Base-by-base conservation (phyloP, 2,329 filamentous ascomycete genomes). In the Coleophoma crateriformis region DNA sequence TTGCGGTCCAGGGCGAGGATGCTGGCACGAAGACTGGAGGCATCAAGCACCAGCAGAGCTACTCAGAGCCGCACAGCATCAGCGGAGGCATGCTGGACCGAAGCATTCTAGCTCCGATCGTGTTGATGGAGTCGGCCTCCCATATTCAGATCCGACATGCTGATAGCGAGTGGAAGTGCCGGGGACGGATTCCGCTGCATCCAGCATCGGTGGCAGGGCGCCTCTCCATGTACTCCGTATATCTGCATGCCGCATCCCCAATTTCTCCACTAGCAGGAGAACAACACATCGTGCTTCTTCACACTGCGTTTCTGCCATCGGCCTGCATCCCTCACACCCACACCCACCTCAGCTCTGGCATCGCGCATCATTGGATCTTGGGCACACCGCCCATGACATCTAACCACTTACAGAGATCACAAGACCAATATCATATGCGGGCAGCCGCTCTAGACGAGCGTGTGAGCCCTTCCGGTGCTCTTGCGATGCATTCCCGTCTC, bases 401-500 rank as follows among this genome's bases (percentile, higher is more conserved):
- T 53, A 53, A 40, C 54, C 48, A 8, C 7, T 37, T 51, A 15
- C 20, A 47, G 42, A 56, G 33, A 51, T 62, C 61, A 62, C 56
- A 53, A 54, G 59, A 60, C 48, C 43, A 48, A 41, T 50, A 33
- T 17, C 40, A 56, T 53, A 62, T 62, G 61, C 59, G 61, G 49
- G 54, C 48, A 57, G 45, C 60, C 60, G 60, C 54, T 57, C 50
- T 57, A 55, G 54, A 56, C 50, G 41, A 44, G 41, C 13, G 7
- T 20, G 22, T 17, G 15, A 17, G 13, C 15, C 17, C 15, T 17
- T 35, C 47, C 54, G 51, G 55, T 47, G 53, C 51, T 54, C 34
- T 48, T 54, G 52, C 52, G 53, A 33, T 58, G 57, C 58, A 58
- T 60, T 61, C 56, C 56, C 57, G 52, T 43, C 53, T 55, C 55